Base-by-base conservation (phyloP, 2,329 filamentous ascomycete species). In the Neobulgaria alba region DNA sequence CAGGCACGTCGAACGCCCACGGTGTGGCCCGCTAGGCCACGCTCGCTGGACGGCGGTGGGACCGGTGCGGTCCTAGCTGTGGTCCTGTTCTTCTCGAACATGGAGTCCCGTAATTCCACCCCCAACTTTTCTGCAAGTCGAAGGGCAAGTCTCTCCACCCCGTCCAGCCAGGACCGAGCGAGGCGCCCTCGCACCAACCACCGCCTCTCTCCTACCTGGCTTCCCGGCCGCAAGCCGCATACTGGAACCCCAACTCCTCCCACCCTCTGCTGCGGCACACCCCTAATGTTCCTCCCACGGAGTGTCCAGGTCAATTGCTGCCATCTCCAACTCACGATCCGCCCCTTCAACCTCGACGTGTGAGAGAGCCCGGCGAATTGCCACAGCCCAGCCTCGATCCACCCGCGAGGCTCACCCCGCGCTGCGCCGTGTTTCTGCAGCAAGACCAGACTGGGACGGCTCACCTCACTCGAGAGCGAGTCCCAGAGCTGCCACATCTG, bases 361-460 rank as follows among this genome's bases (percentile, higher is more conserved):
- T 7, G 10, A 8, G 8, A 35, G 7, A 7, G 23, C 26, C 19
- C 21, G 31, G 18, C 10, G 19, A n/a, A 29, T 16, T 15, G 5
- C 14, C 19, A 18, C 29, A 37, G 20, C 34, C 10, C 21, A 38
- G 37, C 35, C 16, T 39, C 35, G 39, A 16, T 31, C 29, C 23
- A 10, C 30, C 32, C 29, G 43, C 41, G 39, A 45, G 34, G 36
- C 34, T 37, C 17, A 38, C 44, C 47, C 47, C 42, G 37, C 45
- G 41, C 45, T 39, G 31, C 43, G 41, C 41, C 39, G 40, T 43
- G 39, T 40, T 8, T 34, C 4, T 12, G 16, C 23, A 35, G 18
- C 15, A 15, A n/a, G 5, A n/a, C 30, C 30, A 33, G n/a, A n/a
- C n/a, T n/a, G n/a, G n/a, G n/a, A n/a, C n/a, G n/a, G n/a, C 17